Base-by-base conservation (phyloP, 192 early-diverging fungal genomes). In the Podila minutissima region DNA sequence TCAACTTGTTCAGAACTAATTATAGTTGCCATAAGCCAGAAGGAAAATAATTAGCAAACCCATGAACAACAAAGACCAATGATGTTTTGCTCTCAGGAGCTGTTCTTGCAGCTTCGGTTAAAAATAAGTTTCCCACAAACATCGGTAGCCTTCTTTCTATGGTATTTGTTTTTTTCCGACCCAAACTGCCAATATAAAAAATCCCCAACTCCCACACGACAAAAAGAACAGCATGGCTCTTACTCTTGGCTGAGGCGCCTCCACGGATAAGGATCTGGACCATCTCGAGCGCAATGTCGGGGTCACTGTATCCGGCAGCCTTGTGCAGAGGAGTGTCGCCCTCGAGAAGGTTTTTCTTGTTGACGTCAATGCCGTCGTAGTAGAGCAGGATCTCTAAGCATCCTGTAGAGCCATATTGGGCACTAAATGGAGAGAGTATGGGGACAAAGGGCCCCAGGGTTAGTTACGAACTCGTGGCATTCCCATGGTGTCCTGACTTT, bases 251-350 rank as follows among this genome's bases (percentile, higher is more conserved):
- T 51, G 89, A 84, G 28, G 91, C 89, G 22, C 88, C 89, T 33
- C 83, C 84, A 2, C 74, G 72, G n/a, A 90, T 26, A 24, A 93
- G 77, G 59, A 88, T 72, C 69, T 87, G 83, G 28, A 88, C 89
- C 63, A 93, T 92, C 15, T 84, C 86, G n/a, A 92, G 74, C 17
- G 88, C 88, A 19, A 74, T 70, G 17, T 88, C 85, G 19, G 87
- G 82, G 68, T 89, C 89, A 24, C 86, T 76, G 67, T 89, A 89
- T 48, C 71, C 78, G 35, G 92, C 88, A 28, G 91, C 93, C 60
- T 88, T 86, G 82, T 93, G 92, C 17, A 94, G 83, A 26, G 93
- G 90, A 8, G 93, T 94, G 55, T 93, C 86, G 22, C 72, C 73
- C 50, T 84, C 83, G 51, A 86, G 62, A 15, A 66, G 67, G 74